These are phyloP conservation scores for Ustilago lituana DNA, from an alignment of 1,284 basidiomycete genomes.

Conservation along the genomic window DNA sequence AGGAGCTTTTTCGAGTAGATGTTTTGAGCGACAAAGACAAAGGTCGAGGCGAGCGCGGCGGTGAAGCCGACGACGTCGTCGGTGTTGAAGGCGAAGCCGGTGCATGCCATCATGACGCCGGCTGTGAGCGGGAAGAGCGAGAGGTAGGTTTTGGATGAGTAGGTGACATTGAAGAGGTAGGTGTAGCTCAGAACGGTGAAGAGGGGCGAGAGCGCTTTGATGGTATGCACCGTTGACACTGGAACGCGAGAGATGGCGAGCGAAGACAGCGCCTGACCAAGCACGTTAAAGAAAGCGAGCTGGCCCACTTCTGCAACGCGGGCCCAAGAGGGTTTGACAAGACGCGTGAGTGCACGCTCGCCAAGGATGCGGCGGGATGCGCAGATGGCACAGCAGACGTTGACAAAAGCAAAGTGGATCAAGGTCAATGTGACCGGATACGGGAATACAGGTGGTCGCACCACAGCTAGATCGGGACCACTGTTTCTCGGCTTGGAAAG, in stretches of 20 bases:
- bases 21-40: slow-evolving; percentile 94
- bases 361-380: slow-evolving; percentile 45
- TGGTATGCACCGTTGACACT: slow-evolving; percentile 92
- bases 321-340: slow-evolving; percentile 73
- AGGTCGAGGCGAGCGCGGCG: slow-evolving; percentile 44
- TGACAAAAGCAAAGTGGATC: slow-evolving; percentile 94
- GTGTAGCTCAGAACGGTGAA: slow-evolving; percentile 97
- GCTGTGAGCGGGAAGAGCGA: slow-evolving; percentile 93
- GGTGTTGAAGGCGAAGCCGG: slow-evolving; percentile 87
- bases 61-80: slow-evolving; percentile 52
- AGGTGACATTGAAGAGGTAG: slow-evolving; percentile 88
- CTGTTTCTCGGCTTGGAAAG: slow-evolving; percentile 68
- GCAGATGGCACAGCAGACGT: slow-evolving; percentile 79
- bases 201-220: slow-evolving; percentile 89
- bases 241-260: slow-evolving; percentile 95
- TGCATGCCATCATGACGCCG: slow-evolving; percentile 97
- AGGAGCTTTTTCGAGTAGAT: slow-evolving; percentile 99
- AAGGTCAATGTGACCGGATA: slow-evolving; percentile 94
- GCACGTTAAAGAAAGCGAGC: slow-evolving; percentile 89
- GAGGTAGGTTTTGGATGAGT: slow-evolving; percentile 88
- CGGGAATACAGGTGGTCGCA: slow-evolving; percentile 74
- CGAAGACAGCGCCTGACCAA: slow-evolving; percentile 96
- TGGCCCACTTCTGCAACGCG: slow-evolving; percentile 84
- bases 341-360: slow-evolving; percentile 48
- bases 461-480: background rate